Conservation (phyloP, 768 basidiomycete species). For the Boletus subparvulus region DNA sequence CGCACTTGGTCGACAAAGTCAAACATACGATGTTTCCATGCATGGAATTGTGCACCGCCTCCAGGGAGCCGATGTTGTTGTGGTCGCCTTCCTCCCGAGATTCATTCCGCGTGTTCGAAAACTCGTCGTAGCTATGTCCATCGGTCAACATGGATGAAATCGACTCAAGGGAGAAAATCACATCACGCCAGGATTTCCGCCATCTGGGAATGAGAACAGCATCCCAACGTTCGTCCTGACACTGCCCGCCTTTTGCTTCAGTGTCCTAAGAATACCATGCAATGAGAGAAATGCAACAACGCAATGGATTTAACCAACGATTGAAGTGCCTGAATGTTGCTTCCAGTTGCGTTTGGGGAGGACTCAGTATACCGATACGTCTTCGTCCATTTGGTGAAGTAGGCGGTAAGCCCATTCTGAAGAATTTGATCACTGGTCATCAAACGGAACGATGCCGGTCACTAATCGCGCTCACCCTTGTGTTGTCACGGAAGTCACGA, state of each 20-base stretch:
- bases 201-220: slow-evolving; percentile 20
- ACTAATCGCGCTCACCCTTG: slow-evolving; percentile 2
- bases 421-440: neutral
- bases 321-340: slow-evolving; percentile 13
- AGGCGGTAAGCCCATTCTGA: slow-evolving; percentile 14
- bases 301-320: slow-evolving; percentile 5
- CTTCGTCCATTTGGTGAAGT: slow-evolving; percentile 19
- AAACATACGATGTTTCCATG: slow-evolving; percentile 20
- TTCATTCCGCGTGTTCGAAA: slow-evolving; percentile 25
- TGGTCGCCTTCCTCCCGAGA: slow-evolving; percentile 17
- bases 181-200: slow-evolving; percentile 11
- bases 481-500: slow-evolving; percentile 17
- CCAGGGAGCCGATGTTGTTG: slow-evolving; percentile 18
- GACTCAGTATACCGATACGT: slow-evolving; percentile 21
- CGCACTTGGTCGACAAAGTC: neutral
- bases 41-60: slow-evolving; percentile 21
- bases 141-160: neutral
- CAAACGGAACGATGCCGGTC: neutral
- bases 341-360: slow-evolving; percentile 11
- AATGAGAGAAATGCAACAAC: neutral
- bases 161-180: neutral
- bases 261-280: slow-evolving; percentile 2
- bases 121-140: slow-evolving; percentile 27
- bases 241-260: slow-evolving; percentile 15
- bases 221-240: slow-evolving; percentile 18